Evolutionary conservation across 257 asterid genomes (phyloP).

Genomic region (Forsythia suspensa): DNA sequence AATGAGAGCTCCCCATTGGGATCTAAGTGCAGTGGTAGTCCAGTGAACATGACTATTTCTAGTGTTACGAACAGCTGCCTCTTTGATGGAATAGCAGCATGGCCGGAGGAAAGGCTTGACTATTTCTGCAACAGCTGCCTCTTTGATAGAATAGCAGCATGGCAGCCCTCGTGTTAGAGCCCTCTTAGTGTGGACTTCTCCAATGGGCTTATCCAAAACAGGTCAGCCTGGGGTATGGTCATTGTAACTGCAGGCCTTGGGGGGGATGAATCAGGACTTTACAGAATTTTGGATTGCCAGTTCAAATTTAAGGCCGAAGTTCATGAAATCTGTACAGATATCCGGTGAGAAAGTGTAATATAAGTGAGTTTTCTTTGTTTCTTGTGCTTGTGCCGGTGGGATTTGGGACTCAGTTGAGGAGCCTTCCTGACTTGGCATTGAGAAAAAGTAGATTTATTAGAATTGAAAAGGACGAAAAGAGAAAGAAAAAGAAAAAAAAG

Average conservation of each 20-base stretch:
- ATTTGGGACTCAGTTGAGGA: constrained; percentile 23
- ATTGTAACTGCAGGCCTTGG: constrained; percentile 86
- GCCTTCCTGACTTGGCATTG: constrained; percentile 21
- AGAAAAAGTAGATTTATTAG: constrained; percentile 23
- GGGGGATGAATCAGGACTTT: constrained; percentile 88
- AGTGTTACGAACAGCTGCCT: constrained; percentile 60
- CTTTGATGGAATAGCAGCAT: constrained; percentile 71
- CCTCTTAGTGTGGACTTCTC: constrained; percentile 69
- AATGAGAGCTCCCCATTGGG: constrained; percentile 49
- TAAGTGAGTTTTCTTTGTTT: constrained; percentile 31
- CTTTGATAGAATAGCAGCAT: no score
- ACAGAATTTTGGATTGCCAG: constrained; percentile 91
- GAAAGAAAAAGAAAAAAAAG: not conserved
- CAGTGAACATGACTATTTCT: constrained; percentile 25
- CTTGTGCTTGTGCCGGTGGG: constrained; percentile 29
- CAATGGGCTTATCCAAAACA: constrained; percentile 50
- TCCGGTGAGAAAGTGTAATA: constrained; percentile 55
- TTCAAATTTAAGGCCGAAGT: constrained; percentile 48
- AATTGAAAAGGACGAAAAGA: constrained; percentile 10
- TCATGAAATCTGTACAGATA: constrained; percentile 66
- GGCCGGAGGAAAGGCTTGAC: constrained; percentile 93
- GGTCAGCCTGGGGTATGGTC: constrained; percentile 82
- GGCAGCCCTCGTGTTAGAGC: constrained; percentile 73
- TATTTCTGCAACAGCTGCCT: no score
- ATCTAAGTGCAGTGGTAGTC: constrained; percentile 60